A percentile compares a stretch with the other conserved stretches of the same genome.
These are phyloP conservation scores for Berberis thunbergii DNA, from an alignment of 164 flowering plant genomes.

Conservation along the genomic window DNA sequence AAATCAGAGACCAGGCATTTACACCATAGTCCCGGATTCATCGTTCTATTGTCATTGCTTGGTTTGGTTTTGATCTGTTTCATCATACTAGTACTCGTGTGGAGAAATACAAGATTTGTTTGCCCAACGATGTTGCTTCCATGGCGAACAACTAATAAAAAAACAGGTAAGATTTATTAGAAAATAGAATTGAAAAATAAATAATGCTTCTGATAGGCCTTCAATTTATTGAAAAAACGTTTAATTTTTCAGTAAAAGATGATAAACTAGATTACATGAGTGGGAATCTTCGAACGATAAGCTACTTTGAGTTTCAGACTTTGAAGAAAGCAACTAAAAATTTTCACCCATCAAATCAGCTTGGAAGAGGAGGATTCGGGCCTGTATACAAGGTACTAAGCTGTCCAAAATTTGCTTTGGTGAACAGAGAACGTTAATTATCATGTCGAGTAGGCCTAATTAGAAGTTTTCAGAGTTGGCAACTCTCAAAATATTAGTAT, in stretches of 20 bases:
- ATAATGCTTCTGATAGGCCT: neutral
- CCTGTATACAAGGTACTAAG: constrained; percentile 53
- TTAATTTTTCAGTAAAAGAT: constrained; percentile 14
- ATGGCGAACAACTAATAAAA: constrained; percentile 2
- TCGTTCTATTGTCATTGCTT: constrained; percentile 37
- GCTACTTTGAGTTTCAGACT: constrained; percentile 38
- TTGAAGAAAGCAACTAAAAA: constrained; percentile 66
- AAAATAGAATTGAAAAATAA: no score
- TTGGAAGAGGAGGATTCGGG: constrained; percentile 75
- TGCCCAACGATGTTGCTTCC: constrained; percentile 14
- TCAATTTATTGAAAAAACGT: neutral
- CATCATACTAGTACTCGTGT: constrained; percentile 26
- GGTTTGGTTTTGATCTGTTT: constrained; percentile 27
- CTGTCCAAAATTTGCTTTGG: no score
- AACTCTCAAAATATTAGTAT: no score
- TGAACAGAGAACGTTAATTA: no score
- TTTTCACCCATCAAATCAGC: constrained; percentile 41
- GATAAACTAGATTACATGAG: constrained; percentile 28
- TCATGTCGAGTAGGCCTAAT: no score
- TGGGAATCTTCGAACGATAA: constrained; percentile 47
- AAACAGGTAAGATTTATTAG: constrained; percentile 14
- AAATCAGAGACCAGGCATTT: neutral
- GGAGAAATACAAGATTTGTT: constrained; percentile 22
- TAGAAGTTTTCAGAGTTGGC: no score
- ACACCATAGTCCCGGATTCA: constrained; percentile 15